Evolutionary conservation across 768 basidiomycete species (phyloP).

Genomic region (Lactarius indigo): DNA sequence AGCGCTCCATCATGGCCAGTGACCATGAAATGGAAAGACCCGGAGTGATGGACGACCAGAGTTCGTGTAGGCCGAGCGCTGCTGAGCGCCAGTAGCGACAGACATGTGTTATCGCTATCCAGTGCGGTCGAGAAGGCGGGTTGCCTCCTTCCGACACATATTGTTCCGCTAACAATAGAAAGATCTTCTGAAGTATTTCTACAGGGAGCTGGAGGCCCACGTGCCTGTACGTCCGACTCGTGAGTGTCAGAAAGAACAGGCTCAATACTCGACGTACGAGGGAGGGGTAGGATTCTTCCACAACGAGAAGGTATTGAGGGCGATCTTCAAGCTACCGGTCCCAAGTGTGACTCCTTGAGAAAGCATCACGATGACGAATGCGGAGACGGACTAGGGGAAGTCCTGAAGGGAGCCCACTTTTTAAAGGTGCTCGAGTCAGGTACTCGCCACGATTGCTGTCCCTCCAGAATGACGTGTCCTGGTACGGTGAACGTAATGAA

Average conservation of each 20-base stretch:
- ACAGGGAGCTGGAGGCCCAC: neutral
- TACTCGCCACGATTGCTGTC: neutral
- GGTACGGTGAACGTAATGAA: neutral
- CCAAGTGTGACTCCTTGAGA: neutral
- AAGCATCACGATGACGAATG: neutral
- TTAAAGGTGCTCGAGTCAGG: neutral
- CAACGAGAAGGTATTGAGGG: neutral
- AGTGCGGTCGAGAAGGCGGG: neutral
- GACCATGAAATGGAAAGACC: conserved; percentile 17
- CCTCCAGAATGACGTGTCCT: neutral
- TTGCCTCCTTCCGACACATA: neutral
- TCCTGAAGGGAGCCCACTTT: neutral
- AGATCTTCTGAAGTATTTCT: neutral
- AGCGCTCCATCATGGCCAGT: conserved; percentile 21
- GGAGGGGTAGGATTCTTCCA: neutral
- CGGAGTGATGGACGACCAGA: conserved; percentile 18
- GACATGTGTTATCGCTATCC: conserved; percentile 16
- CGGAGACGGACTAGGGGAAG: neutral
- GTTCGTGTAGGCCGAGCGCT: conserved; percentile 18
- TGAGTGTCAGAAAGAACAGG: neutral
- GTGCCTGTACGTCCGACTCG: neutral
- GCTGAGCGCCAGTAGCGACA: conserved; percentile 20
- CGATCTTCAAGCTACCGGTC: neutral
- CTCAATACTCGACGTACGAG: neutral
- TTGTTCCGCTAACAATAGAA: neutral